These are phyloP conservation scores for Sedum album DNA, from an alignment of 164 flowering plant species.

Conservation along the genomic window DNA sequence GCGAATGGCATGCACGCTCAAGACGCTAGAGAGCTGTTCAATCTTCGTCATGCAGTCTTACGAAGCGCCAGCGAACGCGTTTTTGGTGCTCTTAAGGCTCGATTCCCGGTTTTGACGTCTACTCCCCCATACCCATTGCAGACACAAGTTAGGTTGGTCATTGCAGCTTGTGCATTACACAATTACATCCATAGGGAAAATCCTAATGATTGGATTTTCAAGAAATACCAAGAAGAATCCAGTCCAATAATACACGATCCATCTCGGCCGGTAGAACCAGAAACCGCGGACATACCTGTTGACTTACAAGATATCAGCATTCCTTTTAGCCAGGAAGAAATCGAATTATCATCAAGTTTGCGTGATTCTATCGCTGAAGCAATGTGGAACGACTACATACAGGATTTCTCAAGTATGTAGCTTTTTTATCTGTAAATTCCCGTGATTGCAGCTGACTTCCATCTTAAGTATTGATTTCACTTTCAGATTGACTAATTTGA, in stretches of 20 bases:
- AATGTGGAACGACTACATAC: slow-evolving; percentile 44
- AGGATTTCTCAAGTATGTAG: slow-evolving; percentile 24
- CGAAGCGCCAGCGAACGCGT: slow-evolving; percentile 25
- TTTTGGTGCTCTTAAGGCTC: slow-evolving; percentile 40
- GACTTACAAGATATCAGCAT: slow-evolving; percentile 19
- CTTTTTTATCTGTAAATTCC: not conserved
- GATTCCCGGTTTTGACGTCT: slow-evolving; percentile 46
- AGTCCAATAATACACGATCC: not conserved
- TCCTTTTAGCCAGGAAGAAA: slow-evolving; percentile 21
- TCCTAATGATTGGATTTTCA: slow-evolving; percentile 42
- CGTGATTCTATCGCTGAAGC: slow-evolving; percentile 40
- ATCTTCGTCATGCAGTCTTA: slow-evolving; percentile 39
- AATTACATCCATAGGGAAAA: slow-evolving; percentile 42
- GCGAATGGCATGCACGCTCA: slow-evolving; percentile 26
- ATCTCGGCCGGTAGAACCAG: slow-evolving; percentile 18
- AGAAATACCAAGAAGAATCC: slow-evolving; percentile 30
- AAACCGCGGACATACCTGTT: slow-evolving; percentile 19
- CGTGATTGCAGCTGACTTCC: not conserved
- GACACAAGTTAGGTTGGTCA: slow-evolving; percentile 56
- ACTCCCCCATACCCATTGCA: slow-evolving; percentile 57
- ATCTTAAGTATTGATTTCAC: not conserved
- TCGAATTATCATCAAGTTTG: slow-evolving; percentile 25
- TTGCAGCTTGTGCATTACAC: slow-evolving; percentile 59
- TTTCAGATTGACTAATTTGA: not conserved
- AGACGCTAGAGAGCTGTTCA: slow-evolving; percentile 44